Evolutionary conservation across 2,329 filamentous ascomycete species (phyloP), one percentile per base, ranked within the genome.

Genomic region (Botrytis cinerea): DNA sequence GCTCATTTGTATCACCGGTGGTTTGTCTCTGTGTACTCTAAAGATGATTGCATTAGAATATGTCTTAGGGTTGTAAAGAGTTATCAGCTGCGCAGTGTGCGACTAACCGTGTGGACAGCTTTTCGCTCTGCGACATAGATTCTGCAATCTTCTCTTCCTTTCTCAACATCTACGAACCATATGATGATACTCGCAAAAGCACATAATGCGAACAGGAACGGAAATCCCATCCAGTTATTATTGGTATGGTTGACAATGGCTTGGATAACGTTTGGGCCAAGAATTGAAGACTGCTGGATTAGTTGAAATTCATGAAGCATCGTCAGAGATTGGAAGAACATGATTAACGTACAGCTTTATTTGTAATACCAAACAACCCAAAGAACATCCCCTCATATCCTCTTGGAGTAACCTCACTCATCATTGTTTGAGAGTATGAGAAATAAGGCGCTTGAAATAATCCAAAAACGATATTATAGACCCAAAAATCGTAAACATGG

Each of bases 331-430:
- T 4, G 1, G n/a, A 25, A 46, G 5, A 7, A 38, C 25, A 40
- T 2, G 4, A 12, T 4, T 20, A 38, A 79, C 82, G 77, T 77
- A 84, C 83, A 46, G 82, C 82, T 22, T 83, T 81, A 73, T 84
- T 84, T 1, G 83, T 84, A 61, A 84, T 84, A 7, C 83, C 83
- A 73, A 84, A 84, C 4, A 84, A 76, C 2, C 82, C 82, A 51
- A 84, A 84, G 74, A 84, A 84, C 82, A 84, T 84, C 32, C 84
- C 84, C 73, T 84, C 83, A 64, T 83, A 84, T 22, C 83, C 83
- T 22, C 79, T 78, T 3, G 83, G 83, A 75, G 83, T 84, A 22
- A 84, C 79, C 59, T 84, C 83, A 63, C 82, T 83, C 73, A 84
- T 83, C 83, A 84, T 84, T 2, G 82, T 84, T 79, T 84, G 83